These are phyloP conservation scores for Baeospora myosura DNA, from an alignment of 1,284 basidiomycete genomes.

Conservation along the genomic window DNA sequence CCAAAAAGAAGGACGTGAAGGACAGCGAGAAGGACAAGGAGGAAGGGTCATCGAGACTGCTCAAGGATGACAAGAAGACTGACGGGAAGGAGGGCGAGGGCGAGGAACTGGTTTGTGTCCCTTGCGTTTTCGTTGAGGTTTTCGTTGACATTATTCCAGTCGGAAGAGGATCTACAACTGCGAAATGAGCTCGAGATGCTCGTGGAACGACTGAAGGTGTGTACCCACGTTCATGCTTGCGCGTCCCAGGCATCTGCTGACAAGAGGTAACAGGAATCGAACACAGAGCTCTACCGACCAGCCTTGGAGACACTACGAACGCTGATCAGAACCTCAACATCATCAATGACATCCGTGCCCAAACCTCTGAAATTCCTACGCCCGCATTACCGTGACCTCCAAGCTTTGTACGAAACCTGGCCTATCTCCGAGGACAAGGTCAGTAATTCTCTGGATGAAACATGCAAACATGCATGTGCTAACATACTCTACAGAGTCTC, in stretches of 20 bases:
- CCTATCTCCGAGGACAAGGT: slow-evolving; percentile 74
- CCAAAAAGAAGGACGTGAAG: slow-evolving; percentile 62
- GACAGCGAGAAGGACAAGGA: slow-evolving; percentile 34
- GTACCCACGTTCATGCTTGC: slow-evolving; percentile 65
- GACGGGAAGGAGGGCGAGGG: slow-evolving; percentile 65
- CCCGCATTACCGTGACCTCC: slow-evolving; percentile 88
- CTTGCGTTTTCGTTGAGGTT: slow-evolving; percentile 5
- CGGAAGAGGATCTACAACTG: slow-evolving; percentile 92
- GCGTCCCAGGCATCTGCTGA: slow-evolving; percentile 76
- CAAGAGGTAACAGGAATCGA: slow-evolving; percentile 62
- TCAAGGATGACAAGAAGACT: slow-evolving; percentile 49
- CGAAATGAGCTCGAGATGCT: slow-evolving; percentile 97
- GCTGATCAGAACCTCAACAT: slow-evolving; percentile 93
- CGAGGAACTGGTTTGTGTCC: slow-evolving; percentile 71
- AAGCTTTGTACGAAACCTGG: slow-evolving; percentile 79
- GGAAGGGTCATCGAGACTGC: slow-evolving; percentile 30
- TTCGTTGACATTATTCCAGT: slow-evolving; percentile 38
- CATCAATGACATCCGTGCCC: slow-evolving; percentile 99
- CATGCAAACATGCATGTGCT: neutral
- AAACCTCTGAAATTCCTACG: slow-evolving; percentile 99
- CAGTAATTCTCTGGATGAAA: no score
- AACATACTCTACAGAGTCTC: slow-evolving; percentile 54
- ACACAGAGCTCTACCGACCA: slow-evolving; percentile 79
- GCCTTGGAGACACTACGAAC: slow-evolving; percentile 93
- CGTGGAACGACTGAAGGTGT: slow-evolving; percentile 86